Base-by-base conservation (phyloP, 1,284 basidiomycete genomes). In the Cutaneotrichosporon daszewskae region DNA sequence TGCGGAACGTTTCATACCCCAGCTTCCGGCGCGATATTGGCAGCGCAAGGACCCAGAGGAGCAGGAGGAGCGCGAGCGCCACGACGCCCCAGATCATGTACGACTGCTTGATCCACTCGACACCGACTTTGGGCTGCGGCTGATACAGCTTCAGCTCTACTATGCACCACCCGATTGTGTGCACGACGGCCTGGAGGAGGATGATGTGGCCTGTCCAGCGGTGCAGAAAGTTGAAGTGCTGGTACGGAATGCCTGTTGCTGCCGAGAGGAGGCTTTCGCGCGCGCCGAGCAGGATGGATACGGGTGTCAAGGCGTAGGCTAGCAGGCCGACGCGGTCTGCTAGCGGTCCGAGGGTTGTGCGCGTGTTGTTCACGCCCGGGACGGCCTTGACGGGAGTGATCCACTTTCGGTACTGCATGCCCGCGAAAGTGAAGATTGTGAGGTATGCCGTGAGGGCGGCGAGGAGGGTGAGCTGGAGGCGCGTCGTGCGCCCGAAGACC, bases 221-320 rank as follows among this genome's bases (percentile, higher is more conserved):
- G 43, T 63, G 60, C 3, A 63, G 54, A 59, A 80, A 84, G 62
- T 57, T 60, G 57, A 60, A 63, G 40, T 60, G 55, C 35, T 60
- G 58, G 36, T 60, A 60, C 11, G 60, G 59, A 9, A 63, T 40
- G 13, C 60, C 60, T 14, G 60, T 63, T 11, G 53, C 41, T 6
- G 55, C 51, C 0, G 57, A 58, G 9, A 63, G 39, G 13, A 63
- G 44, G 12, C 48, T 54, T 49, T 63, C 60, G 14, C 60, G 52
- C 4, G 37, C 46, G 7, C 48, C 49, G 19, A 63, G 54, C n/a
- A 63, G 53, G 39, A 63, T 57, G 2, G 54, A 55, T 6, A 63
- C 34, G 5, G 60, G 60, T 12, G 60, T 63, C 12, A 63, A 49
- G 12, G 60, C 60, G 35, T 58, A 63, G 12, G 59, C 59, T 20